Evolutionary conservation across 2,329 filamentous ascomycete species (phyloP).

Genomic region (Pestalotiopsis sp.): DNA sequence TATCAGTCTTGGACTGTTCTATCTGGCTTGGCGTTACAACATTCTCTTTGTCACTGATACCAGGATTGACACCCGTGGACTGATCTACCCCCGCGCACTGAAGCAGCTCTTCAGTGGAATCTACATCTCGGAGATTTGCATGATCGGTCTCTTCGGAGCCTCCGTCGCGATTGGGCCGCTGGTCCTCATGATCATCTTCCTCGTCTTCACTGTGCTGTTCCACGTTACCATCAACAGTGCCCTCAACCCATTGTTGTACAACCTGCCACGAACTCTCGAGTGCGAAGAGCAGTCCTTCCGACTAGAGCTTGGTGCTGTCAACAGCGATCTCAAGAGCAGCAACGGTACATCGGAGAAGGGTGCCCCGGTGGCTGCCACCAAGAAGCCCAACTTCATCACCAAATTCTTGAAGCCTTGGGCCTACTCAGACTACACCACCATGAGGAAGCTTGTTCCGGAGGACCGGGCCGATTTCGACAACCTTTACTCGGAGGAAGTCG

Average conservation of each 20-base stretch:
- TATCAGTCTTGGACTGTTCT: constrained; percentile 77
- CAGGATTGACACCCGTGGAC: constrained; percentile 81
- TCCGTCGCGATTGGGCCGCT: constrained; percentile 66
- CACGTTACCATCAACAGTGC: constrained; percentile 74
- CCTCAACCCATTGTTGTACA: constrained; percentile 73
- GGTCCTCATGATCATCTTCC: constrained; percentile 73
- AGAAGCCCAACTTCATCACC: constrained; percentile 58
- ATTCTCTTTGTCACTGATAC: constrained; percentile 84
- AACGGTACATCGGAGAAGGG: constrained; percentile 30
- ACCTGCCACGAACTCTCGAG: constrained; percentile 71
- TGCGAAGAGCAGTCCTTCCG: constrained; percentile 42
- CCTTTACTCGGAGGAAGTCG: constrained; percentile 60
- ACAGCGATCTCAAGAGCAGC: constrained; percentile 24
- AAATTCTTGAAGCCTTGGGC: constrained; percentile 78
- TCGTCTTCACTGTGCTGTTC: constrained; percentile 75
- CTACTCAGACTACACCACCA: constrained; percentile 69
- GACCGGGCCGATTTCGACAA: constrained; percentile 48
- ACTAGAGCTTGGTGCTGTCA: constrained; percentile 22
- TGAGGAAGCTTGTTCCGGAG: constrained; percentile 69
- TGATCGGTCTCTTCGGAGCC: constrained; percentile 82
- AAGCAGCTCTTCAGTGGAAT: constrained; percentile 83
- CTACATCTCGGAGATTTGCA: constrained; percentile 78
- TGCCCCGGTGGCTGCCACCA: constrained; percentile 29
- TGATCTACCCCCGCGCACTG: constrained; percentile 83
- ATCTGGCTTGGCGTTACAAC: constrained; percentile 88